Evolutionary conservation across 1,139 yeast species (phyloP).

Genomic region (Suhomyces chickasaworum): DNA sequence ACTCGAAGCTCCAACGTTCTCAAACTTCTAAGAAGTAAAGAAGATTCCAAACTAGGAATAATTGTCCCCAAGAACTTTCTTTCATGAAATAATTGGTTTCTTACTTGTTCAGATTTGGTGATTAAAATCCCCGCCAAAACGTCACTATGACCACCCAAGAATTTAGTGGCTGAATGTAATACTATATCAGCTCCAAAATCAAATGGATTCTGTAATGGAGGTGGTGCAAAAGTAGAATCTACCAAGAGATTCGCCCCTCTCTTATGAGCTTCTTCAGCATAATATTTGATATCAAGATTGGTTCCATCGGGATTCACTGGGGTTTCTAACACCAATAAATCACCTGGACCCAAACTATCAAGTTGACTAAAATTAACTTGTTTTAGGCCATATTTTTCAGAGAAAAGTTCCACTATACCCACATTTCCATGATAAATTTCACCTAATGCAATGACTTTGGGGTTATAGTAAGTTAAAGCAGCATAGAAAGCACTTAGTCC

Average conservation of each 20-base stretch:
- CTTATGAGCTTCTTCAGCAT: conserved; percentile 67
- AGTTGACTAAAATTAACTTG: conserved; percentile 47
- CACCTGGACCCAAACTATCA: conserved; percentile 60
- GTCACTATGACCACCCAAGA: conserved; percentile 94
- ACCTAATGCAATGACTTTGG: conserved; percentile 74
- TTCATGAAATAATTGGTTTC: conserved; percentile 54
- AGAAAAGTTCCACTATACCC: conserved; percentile 63
- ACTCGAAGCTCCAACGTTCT: conserved; percentile 78
- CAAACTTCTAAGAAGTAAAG: conserved; percentile 71
- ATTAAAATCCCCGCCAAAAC: conserved; percentile 77
- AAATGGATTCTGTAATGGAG: conserved; percentile 83
- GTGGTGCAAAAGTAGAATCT: conserved; percentile 93
- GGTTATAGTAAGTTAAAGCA: conserved; percentile 68
- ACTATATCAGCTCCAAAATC: conserved; percentile 78
- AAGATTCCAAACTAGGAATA: conserved; percentile 75
- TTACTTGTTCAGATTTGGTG: conserved; percentile 54
- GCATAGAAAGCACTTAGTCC: conserved; percentile 86
- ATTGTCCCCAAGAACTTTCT: conserved; percentile 75
- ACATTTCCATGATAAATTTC: conserved; percentile 86
- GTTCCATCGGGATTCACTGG: conserved; percentile 87
- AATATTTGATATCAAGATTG: conserved; percentile 61
- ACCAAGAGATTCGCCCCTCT: conserved; percentile 69
- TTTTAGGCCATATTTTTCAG: conserved; percentile 61
- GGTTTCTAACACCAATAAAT: conserved; percentile 79
- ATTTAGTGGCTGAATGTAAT: conserved; percentile 89